A percentile compares a stretch with the other conserved stretches of the same genome.
phyloP scores from a whole-genome alignment of 805 yeast species.

The Naumovozyma dairenensis region DNA sequence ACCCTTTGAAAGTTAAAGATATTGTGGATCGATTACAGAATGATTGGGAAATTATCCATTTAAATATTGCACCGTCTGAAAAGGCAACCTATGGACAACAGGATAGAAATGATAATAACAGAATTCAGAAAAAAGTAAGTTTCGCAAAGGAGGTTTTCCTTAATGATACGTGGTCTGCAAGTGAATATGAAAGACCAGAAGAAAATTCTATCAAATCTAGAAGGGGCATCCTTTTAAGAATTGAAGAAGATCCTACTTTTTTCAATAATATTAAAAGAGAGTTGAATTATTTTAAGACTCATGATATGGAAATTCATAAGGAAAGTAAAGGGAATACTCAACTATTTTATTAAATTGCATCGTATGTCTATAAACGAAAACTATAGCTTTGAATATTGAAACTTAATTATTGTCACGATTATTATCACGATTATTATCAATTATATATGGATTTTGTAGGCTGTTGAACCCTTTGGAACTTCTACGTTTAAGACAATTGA shows the following conservation, averaged over 20 bases:
- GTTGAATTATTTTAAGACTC: conserved; percentile 52
- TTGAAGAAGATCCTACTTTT: conserved; percentile 10
- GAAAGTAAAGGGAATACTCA: conserved; percentile 55
- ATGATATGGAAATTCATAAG: conserved; percentile 62
- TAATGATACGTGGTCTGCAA: conserved; percentile 21
- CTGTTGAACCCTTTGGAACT: too few relatives aligned
- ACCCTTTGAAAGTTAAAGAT: neutral
- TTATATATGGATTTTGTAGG: too few relatives aligned
- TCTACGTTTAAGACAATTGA: too few relatives aligned
- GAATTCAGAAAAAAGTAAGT: conserved; percentile 10
- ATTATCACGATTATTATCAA: too few relatives aligned
- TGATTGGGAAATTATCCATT: conserved; percentile 17
- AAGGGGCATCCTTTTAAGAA: conserved; percentile 13
- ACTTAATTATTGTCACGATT: too few relatives aligned
- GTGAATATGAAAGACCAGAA: conserved; percentile 24
- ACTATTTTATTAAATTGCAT: conserved; percentile 31
- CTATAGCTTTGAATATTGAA: too few relatives aligned
- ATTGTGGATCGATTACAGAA: conserved; percentile 8
- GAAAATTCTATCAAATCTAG: conserved; percentile 9
- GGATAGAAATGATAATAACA: neutral
- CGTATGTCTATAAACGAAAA: too few relatives aligned
- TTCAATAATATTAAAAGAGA: conserved; percentile 44
- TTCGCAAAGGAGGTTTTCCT: conserved; percentile 22
- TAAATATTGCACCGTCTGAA: too few relatives aligned
- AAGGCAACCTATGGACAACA: too few relatives aligned